These are phyloP conservation scores for Annulohypoxylon maeteangense DNA, from an alignment of 495 filamentous ascomycete species.

Conservation along the genomic window DNA sequence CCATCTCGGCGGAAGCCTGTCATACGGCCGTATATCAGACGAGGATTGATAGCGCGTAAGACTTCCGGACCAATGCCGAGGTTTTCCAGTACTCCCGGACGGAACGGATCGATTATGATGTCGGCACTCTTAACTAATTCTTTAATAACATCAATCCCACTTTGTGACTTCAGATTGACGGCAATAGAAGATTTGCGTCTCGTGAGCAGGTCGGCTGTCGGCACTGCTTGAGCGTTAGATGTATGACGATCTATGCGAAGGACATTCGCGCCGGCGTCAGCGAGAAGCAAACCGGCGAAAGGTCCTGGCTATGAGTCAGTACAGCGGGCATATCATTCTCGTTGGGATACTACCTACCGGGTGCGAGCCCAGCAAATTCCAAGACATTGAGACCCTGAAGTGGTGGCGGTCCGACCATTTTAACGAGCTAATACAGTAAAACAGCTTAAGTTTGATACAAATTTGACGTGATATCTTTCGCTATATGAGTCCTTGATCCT, in stretches of 20 bases:
- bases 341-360: conserved; percentile 64
- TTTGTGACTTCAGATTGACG: conserved; percentile 76
- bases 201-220: conserved; percentile 75
- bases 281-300: conserved; percentile 87
- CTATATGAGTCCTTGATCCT: not conserved
- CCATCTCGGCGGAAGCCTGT: conserved; percentile 91
- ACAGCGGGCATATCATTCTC: not conserved
- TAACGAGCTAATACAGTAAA: not conserved
- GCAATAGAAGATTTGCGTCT: conserved; percentile 82
- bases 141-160: conserved; percentile 71
- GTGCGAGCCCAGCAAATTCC: conserved; percentile 89
- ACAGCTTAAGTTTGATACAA: not conserved
- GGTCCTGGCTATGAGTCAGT: conserved; percentile 66
- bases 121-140: conserved; percentile 71
- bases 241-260: conserved; percentile 82
- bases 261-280: conserved; percentile 88
- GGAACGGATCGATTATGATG: conserved; percentile 91
- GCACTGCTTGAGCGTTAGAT: conserved; percentile 42
- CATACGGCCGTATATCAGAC: conserved; percentile 83
- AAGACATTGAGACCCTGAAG: conserved; percentile 82
- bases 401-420: conserved; percentile 66
- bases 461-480: not conserved
- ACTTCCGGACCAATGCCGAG: conserved; percentile 78
- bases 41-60: conserved; percentile 72
- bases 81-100: conserved; percentile 87